These are phyloP conservation scores for Herpetospermum pedunculosum DNA, from an alignment of 306 rosid species.

Conservation along the genomic window DNA sequence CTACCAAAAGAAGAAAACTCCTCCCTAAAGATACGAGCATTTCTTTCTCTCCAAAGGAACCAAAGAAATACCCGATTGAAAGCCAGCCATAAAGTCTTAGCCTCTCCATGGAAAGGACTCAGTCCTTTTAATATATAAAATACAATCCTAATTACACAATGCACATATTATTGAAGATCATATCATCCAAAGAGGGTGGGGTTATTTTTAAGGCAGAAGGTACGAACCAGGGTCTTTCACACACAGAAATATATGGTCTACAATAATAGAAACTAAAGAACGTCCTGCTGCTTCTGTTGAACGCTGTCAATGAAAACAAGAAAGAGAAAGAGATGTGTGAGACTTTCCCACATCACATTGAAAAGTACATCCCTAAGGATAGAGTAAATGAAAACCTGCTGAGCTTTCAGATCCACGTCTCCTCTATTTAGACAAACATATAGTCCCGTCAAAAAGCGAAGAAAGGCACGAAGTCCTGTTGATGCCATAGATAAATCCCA, in stretches of 20 bases:
- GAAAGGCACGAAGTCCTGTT: slow-evolving; percentile 88
- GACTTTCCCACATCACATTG: neutral
- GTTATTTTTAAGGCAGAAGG: slow-evolving; percentile 6
- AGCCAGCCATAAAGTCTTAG: no score
- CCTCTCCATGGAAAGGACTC: no score
- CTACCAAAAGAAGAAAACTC: no score
- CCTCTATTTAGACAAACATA: slow-evolving; percentile 84
- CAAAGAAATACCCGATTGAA: no score
- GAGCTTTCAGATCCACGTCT: slow-evolving; percentile 62
- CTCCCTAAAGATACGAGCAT: no score
- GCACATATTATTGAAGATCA: neutral
- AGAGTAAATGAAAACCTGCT: slow-evolving; percentile 41
- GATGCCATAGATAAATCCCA: slow-evolving; percentile 7
- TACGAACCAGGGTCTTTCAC: slow-evolving; percentile 76
- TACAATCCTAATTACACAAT: neutral
- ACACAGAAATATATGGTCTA: slow-evolving; percentile 88
- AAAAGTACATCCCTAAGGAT: neutral
- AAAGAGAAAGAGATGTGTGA: slow-evolving; percentile 20
- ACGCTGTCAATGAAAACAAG: slow-evolving; percentile 38
- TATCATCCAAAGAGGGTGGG: neutral
- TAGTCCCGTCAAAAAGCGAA: slow-evolving; percentile 76
- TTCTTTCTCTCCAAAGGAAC: no score
- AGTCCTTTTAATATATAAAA: neutral
- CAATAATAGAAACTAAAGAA: slow-evolving; percentile 70
- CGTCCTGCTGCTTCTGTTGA: slow-evolving; percentile 80